A percentile compares a stretch with the other conserved stretches of the same genome.
phyloP scores from a whole-genome alignment of 305 asterid species.

The Rubia occidens region DNA sequence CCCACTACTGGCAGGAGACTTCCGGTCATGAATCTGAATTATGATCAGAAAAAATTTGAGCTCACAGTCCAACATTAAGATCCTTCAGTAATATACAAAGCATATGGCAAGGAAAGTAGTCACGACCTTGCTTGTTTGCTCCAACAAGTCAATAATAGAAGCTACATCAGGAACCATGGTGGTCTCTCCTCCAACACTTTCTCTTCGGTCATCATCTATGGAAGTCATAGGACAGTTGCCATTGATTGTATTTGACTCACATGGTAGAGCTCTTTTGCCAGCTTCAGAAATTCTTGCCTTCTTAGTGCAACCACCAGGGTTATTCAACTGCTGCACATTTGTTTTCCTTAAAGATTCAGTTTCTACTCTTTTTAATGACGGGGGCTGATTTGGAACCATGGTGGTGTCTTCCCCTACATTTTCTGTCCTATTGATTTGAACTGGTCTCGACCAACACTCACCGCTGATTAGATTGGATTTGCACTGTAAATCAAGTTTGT shows the following conservation, averaged over 20 bases:
- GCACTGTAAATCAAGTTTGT: background rate
- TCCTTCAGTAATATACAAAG: background rate
- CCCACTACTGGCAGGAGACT: slow-evolving; percentile 49
- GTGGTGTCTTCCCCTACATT: background rate
- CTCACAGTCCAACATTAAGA: slow-evolving; percentile 4
- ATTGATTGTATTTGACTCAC: slow-evolving; percentile 19
- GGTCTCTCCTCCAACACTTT: slow-evolving; percentile 33
- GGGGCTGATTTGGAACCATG: slow-evolving; percentile 36
- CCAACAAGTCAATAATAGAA: slow-evolving; percentile 80
- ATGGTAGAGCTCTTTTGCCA: slow-evolving; percentile 25
- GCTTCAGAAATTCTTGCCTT: slow-evolving; percentile 41
- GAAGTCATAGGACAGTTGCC: slow-evolving; percentile 23
- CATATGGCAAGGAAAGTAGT: slow-evolving; percentile 12
- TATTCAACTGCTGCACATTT: slow-evolving; percentile 23
- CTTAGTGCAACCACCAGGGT: slow-evolving; percentile 36
- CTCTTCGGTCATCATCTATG: slow-evolving; percentile 28
- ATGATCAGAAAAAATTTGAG: slow-evolving; percentile 22
- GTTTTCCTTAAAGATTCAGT: slow-evolving; percentile 26
- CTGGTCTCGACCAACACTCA: slow-evolving; percentile 36
- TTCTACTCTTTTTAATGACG: slow-evolving; percentile 30
- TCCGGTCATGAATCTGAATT: slow-evolving; percentile 64
- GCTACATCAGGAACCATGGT: slow-evolving; percentile 72
- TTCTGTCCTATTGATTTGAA: slow-evolving; percentile 20
- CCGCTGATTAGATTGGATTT: background rate
- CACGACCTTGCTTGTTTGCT: slow-evolving; percentile 82